Evolutionary conservation across 495 filamentous ascomycete species (phyloP), one percentile per base, ranked within the genome.

Genomic region (Podospora tetraspora): DNA sequence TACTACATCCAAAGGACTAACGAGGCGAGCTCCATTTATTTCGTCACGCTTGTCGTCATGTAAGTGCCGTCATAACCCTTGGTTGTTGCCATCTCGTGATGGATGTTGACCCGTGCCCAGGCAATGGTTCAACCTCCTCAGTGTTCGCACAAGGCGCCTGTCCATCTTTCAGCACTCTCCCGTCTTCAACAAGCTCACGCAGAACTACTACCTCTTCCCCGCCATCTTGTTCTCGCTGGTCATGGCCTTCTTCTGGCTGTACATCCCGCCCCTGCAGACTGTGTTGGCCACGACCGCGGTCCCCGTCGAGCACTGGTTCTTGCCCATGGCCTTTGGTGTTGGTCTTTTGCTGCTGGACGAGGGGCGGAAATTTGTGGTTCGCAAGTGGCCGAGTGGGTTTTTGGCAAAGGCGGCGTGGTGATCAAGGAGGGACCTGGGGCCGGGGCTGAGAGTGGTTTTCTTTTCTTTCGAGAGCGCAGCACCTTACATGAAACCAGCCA

Each of bases 31-130:
- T 86, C 84, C 25, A 86, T 92, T 43, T 92, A 92, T 71, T 92
- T 92, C 69, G 84, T 91, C 32, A 90, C 84, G n/a, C 78, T 92
- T 10, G 88, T 92, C 8, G 84, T 90, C 5, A 89, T 89, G 87
- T 85, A 74, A 74, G 81, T 72, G 21, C 16, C 13, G 13, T 10
- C 29, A 30, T 10, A 43, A 6, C 13, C 34, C 13, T 4, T 19
- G 27, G 29, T 22, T 3, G 24, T 32, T 59, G 1, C 21, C n/a
- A 5, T 25, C 9, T 9, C 11, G 25, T 66, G 23, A 65, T 69
- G 32, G 68, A 62, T 27, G 11, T 12, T 25, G 23, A 43, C 23
- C 32, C 19, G 23, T 60, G 1, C 3, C 25, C 30, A 86, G 84
- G 79, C 90, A 92, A 84, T 90, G 85, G 80, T 90, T 90, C 78